Base-by-base conservation (phyloP, 139 green algal species). In the Haematococcus lacustris region DNA sequence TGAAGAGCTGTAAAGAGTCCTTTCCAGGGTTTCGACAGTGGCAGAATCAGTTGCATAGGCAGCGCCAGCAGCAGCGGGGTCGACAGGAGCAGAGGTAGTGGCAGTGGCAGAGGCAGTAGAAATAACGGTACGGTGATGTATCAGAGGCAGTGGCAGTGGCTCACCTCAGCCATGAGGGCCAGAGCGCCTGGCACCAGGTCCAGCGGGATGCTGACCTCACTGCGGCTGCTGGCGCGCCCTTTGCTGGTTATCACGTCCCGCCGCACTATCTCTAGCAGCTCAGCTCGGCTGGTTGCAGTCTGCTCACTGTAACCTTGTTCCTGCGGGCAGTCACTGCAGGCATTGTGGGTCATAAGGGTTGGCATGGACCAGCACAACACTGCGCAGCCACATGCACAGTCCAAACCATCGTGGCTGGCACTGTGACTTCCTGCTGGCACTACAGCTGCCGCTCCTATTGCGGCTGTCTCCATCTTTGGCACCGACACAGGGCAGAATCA, bases 151-250 rank as follows among this genome's bases (percentile, higher is more conserved):
- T 57, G 43, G 23, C 25, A 50, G 25, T 1, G 30, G 13, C 83
- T 1, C 50, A 88, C 85, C 83, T 92, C 85, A 17, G 84, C 73
- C 61, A 92, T 72, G 25, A 92, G 64, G 1, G 80, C 84, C 38
- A 92, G 70, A 0, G 81, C 74, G 3, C 79, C 86, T 9, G 86
- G 83, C 59, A 92, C 61, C 34, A 89, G 76, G 37, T 83, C 67
- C 35, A 72, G 72, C 34, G 88, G 80, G 1, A 91, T 68, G n/a
- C 41, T 47, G 32, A 80, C 59, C 28, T 64, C 60, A 0, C 81
- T 51, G 7, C 50, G 64, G 7, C 72, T 76, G 21, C 51, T 62
- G 3, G 40, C 35, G 5, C 57, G 60, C 0, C 77, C 66, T 73
- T 83, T 83, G 57, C 51, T 77, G 68, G 33, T 63, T 25, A 80